Evolutionary conservation across 192 early-diverging fungal species (phyloP).

Genomic region (Powellomyces hirtus): DNA sequence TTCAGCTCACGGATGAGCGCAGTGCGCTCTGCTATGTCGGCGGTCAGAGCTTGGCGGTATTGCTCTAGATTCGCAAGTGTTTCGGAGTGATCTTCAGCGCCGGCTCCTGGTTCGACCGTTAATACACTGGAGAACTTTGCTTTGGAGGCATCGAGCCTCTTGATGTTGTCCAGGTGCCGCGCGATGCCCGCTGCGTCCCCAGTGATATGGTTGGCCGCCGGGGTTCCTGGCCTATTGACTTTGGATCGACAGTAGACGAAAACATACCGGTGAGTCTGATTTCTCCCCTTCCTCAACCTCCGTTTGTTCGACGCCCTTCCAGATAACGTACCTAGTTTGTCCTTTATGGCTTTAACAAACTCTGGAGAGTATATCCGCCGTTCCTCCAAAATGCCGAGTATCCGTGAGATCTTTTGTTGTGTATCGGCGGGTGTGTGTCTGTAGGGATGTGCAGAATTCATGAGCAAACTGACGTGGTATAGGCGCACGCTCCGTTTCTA

Average conservation of each 20-base stretch:
- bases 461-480: too few relatives aligned
- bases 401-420: slow-evolving; percentile 1
- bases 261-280: too few relatives aligned
- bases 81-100: too few relatives aligned
- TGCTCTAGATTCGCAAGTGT: background rate
- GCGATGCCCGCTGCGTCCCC: background rate
- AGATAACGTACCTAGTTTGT: background rate
- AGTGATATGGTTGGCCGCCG: background rate
- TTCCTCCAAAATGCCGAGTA: slow-evolving; percentile 3
- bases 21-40: background rate
- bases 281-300: too few relatives aligned
- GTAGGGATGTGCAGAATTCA: too few relatives aligned
- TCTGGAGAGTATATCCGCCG: background rate
- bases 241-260: background rate
- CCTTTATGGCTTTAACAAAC: slow-evolving; percentile 1
- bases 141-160: background rate
- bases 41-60: background rate
- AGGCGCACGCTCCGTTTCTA: too few relatives aligned
- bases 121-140: background rate
- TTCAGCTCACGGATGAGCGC: background rate
- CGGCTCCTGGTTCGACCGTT: too few relatives aligned
- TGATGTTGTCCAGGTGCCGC: background rate
- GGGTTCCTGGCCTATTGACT: background rate
- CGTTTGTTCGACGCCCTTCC: too few relatives aligned
- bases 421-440: too few relatives aligned